A percentile compares a stretch with the other conserved stretches of the same genome.
phyloP scores from a whole-genome alignment of 768 basidiomycete genomes.

The Fomitopsis serialis region DNA sequence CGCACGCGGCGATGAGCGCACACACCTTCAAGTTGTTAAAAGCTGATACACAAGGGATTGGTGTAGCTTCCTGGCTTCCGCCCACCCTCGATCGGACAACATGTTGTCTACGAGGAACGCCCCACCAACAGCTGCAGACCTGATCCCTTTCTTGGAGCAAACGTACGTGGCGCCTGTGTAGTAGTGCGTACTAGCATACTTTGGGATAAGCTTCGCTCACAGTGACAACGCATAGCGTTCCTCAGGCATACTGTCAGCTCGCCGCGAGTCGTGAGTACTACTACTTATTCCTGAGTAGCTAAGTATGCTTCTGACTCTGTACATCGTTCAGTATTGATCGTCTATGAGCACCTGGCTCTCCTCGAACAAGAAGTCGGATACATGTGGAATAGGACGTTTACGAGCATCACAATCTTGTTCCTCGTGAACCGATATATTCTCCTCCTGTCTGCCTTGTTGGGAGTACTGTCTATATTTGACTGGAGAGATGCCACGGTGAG shows the following conservation, averaged over 20 bases:
- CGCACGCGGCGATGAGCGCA: too few relatives aligned
- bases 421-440: conserved; percentile 1
- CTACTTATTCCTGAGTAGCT: background rate
- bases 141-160: background rate
- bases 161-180: background rate
- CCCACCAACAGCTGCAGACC: background rate
- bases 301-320: background rate
- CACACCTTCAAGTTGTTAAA: too few relatives aligned
- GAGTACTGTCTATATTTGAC: background rate
- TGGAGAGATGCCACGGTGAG: background rate
- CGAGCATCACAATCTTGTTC: conserved; percentile 4
- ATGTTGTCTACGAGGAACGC: background rate
- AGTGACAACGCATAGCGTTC: background rate
- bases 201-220: background rate
- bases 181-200: background rate
- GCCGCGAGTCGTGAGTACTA: background rate
- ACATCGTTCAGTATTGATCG: background rate
- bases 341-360: conserved; percentile 13
- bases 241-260: background rate
- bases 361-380: conserved; percentile 5
- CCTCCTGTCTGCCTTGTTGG: background rate
- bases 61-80: too few relatives aligned
- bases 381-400: conserved; percentile 1
- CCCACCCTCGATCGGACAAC: too few relatives aligned
- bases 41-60: too few relatives aligned